Evolutionary conservation across 2,329 filamentous ascomycete genomes (phyloP).

Genomic region (Alternaria burnsii): DNA sequence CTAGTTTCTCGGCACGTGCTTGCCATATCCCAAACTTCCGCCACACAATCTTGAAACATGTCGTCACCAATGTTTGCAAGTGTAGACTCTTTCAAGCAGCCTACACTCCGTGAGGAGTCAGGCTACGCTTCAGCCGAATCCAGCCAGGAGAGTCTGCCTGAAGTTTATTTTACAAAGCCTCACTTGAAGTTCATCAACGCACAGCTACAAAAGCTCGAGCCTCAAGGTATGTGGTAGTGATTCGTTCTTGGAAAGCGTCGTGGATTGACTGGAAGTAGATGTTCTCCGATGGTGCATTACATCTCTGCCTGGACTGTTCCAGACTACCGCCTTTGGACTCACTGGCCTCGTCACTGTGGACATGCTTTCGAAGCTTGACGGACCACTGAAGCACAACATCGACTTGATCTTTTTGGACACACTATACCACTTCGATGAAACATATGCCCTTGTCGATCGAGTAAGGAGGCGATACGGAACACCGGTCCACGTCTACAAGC

Average conservation of each 20-base stretch:
- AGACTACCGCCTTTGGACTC: constrained; percentile 62
- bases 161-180: constrained; percentile 83
- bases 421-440: constrained; percentile 62
- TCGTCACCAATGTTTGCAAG: constrained; percentile 39
- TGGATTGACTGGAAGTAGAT: constrained; percentile 60
- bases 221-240: constrained; percentile 66
- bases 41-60: constrained; percentile 28
- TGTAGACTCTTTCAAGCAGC: constrained; percentile 36
- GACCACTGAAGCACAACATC: constrained; percentile 62
- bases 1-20: constrained; percentile 33
- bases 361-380: constrained; percentile 78
- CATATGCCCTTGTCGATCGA: constrained; percentile 65
- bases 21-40: constrained; percentile 5
- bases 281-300: constrained; percentile 92
- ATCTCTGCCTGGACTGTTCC: constrained; percentile 84
- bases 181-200: constrained; percentile 92
- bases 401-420: constrained; percentile 65
- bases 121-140: constrained; percentile 80
- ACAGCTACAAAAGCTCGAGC: constrained; percentile 86
- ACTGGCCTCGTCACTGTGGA: constrained; percentile 63
- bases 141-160: constrained; percentile 70
- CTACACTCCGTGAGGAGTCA: constrained; percentile 68
- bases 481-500: constrained; percentile 89
- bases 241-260: neutral
- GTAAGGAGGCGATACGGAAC: constrained; percentile 79